phyloP scores from a whole-genome alignment of 2,329 filamentous ascomycete species.

The Xylaria sp. region DNA sequence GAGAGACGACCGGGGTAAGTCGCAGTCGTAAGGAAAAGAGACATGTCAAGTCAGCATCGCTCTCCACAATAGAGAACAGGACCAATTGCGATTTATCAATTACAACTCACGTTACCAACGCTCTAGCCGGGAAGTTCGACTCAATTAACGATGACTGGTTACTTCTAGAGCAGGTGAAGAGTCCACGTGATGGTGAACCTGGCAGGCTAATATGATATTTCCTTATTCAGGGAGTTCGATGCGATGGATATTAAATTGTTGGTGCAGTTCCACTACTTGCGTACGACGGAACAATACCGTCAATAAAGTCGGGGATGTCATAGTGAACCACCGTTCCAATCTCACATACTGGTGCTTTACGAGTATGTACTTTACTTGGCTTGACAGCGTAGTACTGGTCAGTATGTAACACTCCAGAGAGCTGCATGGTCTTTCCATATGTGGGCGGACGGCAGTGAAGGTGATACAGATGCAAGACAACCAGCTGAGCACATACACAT shows the following conservation, averaged over 20 bases:
- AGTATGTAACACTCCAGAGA: no score
- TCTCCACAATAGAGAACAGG: constrained; percentile 11
- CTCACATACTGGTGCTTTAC: background rate
- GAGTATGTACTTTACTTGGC: no score
- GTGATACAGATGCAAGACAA: background rate
- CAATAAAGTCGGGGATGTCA: background rate
- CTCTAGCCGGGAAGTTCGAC: background rate
- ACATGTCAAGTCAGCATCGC: constrained; percentile 11
- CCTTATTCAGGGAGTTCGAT: background rate
- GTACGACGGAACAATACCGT: background rate
- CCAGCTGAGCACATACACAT: background rate
- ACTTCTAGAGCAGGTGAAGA: background rate
- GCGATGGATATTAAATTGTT: background rate
- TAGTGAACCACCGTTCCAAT: background rate
- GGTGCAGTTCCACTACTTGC: background rate
- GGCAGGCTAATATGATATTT: background rate
- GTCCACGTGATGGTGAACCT: background rate
- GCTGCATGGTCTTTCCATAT: background rate
- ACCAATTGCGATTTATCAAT: background rate
- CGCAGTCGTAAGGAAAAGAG: constrained; percentile 15
- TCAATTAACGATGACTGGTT: background rate
- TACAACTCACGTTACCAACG: background rate
- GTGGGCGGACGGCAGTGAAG: background rate
- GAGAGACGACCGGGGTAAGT: background rate
- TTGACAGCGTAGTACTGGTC: no score